A percentile compares a stretch with the other conserved stretches of the same genome.
phyloP scores from a whole-genome alignment of 257 asterid species.

The Rauvolfia tetraphylla region DNA sequence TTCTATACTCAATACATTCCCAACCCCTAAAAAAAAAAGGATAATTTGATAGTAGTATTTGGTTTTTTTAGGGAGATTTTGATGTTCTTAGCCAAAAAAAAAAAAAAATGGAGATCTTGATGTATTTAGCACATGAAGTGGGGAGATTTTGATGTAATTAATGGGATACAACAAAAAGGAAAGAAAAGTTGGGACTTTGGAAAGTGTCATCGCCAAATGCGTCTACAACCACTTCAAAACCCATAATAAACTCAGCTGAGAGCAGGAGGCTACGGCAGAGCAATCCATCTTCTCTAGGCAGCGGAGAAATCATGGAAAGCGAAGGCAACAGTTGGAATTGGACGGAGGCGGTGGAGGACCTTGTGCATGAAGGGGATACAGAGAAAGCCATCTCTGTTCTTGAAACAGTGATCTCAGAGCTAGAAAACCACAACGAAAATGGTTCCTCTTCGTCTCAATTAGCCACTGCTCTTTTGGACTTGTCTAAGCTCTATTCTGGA shows the following conservation, averaged over 20 bases:
- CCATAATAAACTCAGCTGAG: neutral
- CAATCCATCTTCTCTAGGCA: neutral
- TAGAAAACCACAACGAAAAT: constrained; percentile 35
- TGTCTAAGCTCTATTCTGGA: constrained; percentile 59
- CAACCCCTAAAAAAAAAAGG: no score
- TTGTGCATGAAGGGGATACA: constrained; percentile 48
- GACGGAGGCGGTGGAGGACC: constrained; percentile 79
- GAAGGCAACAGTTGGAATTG: constrained; percentile 43
- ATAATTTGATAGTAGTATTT: no score
- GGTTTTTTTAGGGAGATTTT: no score
- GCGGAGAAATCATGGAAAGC: constrained; percentile 14
- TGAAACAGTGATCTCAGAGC: constrained; percentile 49
- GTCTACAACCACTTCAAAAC: neutral
- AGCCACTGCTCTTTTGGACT: constrained; percentile 56
- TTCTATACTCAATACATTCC: no score
- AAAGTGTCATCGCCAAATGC: neutral
- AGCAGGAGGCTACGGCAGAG: neutral
- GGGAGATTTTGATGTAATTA: no score
- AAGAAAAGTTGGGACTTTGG: neutral
- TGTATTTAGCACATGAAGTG: no score
- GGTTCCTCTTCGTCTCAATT: constrained; percentile 31
- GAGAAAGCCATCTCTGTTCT: constrained; percentile 52
- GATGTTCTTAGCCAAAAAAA: no score
- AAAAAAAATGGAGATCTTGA: no score
- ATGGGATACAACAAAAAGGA: no score